Evolutionary conservation across 2,329 filamentous ascomycete species (phyloP).

Genomic region (Amesomyces nigricolor): DNA sequence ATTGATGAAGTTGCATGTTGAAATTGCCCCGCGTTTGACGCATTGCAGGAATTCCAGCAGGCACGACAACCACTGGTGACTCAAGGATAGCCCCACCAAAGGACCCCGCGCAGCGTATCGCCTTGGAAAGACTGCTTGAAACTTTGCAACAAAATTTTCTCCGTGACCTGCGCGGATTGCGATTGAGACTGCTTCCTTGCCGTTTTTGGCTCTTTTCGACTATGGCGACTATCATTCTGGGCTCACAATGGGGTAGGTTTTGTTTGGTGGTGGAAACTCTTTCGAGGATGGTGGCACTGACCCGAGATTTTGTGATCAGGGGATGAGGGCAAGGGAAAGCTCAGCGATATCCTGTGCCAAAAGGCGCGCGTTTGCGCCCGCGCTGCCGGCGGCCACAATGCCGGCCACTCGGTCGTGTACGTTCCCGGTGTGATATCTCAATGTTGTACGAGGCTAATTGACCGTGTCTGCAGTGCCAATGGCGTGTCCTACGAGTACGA

Average conservation of each 20-base stretch:
- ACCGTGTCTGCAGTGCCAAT: constrained; percentile 28
- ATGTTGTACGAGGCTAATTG: constrained; percentile 14
- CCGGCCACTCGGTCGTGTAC: constrained; percentile 44
- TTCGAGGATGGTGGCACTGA: neutral
- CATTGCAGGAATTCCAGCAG: neutral
- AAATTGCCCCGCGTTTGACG: constrained; percentile 11
- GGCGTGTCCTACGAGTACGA: constrained; percentile 31
- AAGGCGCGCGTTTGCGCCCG: constrained; percentile 51
- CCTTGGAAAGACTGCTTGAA: constrained; percentile 1
- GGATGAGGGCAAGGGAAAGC: constrained; percentile 43
- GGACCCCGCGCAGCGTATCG: constrained; percentile 8
- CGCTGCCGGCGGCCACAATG: constrained; percentile 57
- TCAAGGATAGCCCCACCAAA: constrained; percentile 15
- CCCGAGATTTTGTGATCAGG: constrained; percentile 10
- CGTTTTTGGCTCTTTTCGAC: constrained; percentile 10
- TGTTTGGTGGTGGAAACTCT: neutral
- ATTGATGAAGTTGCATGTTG: neutral
- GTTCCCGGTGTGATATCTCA: neutral
- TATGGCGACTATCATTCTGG: constrained; percentile 53
- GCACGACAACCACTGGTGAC: constrained; percentile 9
- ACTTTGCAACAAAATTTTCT: constrained; percentile 10
- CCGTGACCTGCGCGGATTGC: constrained; percentile 6
- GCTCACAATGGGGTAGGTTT: constrained; percentile 53
- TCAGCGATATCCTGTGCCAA: constrained; percentile 51
- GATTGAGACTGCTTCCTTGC: constrained; percentile 8